phyloP scores from a whole-genome alignment of 345 rosid genomes.

The Toxicodendron radicans region DNA sequence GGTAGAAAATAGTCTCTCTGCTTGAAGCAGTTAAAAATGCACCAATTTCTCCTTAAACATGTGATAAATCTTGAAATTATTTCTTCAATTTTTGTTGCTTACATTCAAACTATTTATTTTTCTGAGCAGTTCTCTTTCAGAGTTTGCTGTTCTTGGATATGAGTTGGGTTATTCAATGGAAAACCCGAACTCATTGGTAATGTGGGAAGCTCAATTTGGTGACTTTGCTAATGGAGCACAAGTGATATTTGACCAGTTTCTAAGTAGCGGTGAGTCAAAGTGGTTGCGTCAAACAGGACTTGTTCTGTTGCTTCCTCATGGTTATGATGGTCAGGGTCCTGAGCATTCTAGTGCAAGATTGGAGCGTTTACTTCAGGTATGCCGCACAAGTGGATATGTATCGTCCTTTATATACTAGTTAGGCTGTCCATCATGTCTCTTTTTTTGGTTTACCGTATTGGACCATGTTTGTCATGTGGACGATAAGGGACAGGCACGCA shows the following conservation, averaged over 20 bases:
- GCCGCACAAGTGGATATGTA: not conserved
- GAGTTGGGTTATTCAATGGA: constrained; percentile 89
- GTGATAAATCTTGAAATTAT: not conserved
- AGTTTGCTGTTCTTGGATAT: constrained; percentile 81
- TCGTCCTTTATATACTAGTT: not conserved
- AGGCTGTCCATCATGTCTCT: not conserved
- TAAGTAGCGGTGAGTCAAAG: constrained; percentile 82
- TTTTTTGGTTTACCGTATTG: not conserved
- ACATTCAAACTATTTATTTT: not conserved
- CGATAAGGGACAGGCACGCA: not conserved
- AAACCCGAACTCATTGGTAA: constrained; percentile 72
- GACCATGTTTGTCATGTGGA: not conserved
- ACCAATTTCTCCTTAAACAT: not conserved
- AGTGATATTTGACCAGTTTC: constrained; percentile 78
- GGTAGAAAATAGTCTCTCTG: not conserved
- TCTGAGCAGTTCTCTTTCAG: constrained; percentile 70
- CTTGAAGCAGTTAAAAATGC: not conserved
- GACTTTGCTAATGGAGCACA: constrained; percentile 86
- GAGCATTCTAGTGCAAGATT: constrained; percentile 83
- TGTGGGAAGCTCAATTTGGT: constrained; percentile 92
- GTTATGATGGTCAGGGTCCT: constrained; percentile 88
- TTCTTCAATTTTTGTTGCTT: not conserved
- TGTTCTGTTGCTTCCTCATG: constrained; percentile 77
- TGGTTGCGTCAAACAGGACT: constrained; percentile 87
- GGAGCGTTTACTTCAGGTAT: constrained; percentile 81